These are phyloP conservation scores for Macroventuria anomochaeta DNA, from an alignment of 2,329 filamentous ascomycete genomes.

Conservation along the genomic window DNA sequence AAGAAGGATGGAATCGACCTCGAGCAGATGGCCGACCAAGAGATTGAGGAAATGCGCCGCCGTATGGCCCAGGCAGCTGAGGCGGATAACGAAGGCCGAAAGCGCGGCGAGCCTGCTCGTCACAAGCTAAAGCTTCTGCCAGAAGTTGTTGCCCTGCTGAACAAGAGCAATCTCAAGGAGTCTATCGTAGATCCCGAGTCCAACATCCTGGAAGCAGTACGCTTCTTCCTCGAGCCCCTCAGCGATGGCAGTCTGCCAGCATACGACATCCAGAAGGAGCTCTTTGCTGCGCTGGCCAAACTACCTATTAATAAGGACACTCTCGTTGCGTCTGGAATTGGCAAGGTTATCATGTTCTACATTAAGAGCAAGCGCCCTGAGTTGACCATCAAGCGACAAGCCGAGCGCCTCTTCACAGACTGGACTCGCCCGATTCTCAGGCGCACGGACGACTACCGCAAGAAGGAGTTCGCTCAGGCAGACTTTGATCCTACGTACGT, in stretches of 20 bases:
- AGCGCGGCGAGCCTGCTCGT: conserved; percentile 78
- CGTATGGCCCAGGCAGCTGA: conserved; percentile 91
- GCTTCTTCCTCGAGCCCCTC: conserved; percentile 95
- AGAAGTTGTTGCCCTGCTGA: conserved; percentile 85
- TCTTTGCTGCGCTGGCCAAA: conserved; percentile 79
- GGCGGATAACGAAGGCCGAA: conserved; percentile 82
- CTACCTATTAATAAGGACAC: conserved; percentile 91
- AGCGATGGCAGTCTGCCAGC: conserved; percentile 93
- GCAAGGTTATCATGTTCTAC: conserved; percentile 96
- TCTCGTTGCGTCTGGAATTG: conserved; percentile 88
- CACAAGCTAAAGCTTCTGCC: conserved; percentile 95
- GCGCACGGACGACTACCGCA: conserved; percentile 92
- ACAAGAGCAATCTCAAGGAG: conserved; percentile 84
- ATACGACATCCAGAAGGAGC: conserved; percentile 95
- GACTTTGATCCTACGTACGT: conserved; percentile 65
- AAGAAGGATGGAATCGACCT: conserved; percentile 93
- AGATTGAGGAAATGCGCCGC: conserved; percentile 85
- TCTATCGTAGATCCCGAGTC: conserved; percentile 92
- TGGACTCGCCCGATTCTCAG: conserved; percentile 96
- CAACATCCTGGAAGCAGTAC: conserved; percentile 92
- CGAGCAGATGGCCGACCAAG: conserved; percentile 86
- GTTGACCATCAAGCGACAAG: conserved; percentile 87
- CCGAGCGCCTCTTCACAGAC: conserved; percentile 88
- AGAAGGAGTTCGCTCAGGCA: conserved; percentile 71
- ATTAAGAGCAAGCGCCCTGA: conserved; percentile 93